Conservation (phyloP, 805 yeast species). For the Zygotorulaspora sp. region DNA sequence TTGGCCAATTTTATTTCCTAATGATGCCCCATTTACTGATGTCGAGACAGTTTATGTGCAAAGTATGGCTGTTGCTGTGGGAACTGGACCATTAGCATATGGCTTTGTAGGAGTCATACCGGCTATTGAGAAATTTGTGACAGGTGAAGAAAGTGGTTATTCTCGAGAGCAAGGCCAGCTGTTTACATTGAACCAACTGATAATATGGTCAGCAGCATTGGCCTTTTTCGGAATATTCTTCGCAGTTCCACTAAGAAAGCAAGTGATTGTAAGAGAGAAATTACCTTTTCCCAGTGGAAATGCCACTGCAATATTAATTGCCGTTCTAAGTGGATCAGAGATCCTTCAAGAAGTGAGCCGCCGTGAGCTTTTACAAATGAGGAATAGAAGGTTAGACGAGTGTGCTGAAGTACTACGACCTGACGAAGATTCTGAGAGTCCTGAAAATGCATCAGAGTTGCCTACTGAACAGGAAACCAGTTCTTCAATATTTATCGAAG, state of each 20-base stretch:
- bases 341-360: slow-evolving; percentile 37
- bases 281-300: slow-evolving; percentile 92
- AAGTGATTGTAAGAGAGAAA: slow-evolving; percentile 82
- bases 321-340: slow-evolving; percentile 75
- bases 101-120: slow-evolving; percentile 95
- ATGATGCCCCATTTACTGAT: slow-evolving; percentile 57
- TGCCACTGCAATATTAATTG: slow-evolving; percentile 90
- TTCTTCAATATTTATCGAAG: slow-evolving; percentile 7
- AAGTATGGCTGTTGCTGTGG: slow-evolving; percentile 92
- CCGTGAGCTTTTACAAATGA: slow-evolving; percentile 35
- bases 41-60: slow-evolving; percentile 94
- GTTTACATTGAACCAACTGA: slow-evolving; percentile 48
- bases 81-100: slow-evolving; percentile 94
- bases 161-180: slow-evolving; percentile 30
- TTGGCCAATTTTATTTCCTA: slow-evolving; percentile 29
- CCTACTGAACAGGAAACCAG: slow-evolving; percentile 5
- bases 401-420: slow-evolving; percentile 28
- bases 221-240: slow-evolving; percentile 95
- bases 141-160: slow-evolving; percentile 68
- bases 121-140: slow-evolving; percentile 85
- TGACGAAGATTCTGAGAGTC: slow-evolving; percentile 10
- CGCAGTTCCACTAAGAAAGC: slow-evolving; percentile 82
- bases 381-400: slow-evolving; percentile 24
- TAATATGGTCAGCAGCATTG: slow-evolving; percentile 80
- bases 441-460: neutral